These are phyloP conservation scores for Colletotrichum aenigma DNA, from an alignment of 2,329 filamentous ascomycete genomes.

Conservation along the genomic window DNA sequence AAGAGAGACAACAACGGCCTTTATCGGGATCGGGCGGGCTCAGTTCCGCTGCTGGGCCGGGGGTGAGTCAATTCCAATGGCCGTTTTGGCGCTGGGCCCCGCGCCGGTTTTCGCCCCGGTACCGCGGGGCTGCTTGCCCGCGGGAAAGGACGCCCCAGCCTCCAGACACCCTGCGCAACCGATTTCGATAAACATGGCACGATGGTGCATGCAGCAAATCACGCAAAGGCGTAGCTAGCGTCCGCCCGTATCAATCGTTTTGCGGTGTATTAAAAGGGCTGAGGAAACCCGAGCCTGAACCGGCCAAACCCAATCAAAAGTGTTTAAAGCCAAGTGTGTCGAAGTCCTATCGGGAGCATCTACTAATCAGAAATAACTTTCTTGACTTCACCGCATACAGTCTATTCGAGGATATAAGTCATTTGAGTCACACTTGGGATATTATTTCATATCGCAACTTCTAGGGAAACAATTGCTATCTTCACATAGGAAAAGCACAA, in stretches of 20 bases:
- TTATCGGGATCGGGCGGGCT: neutral
- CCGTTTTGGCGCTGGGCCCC: neutral
- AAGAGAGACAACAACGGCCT: neutral
- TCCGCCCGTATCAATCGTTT: neutral
- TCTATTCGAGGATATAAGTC: neutral
- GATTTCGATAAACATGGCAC: neutral
- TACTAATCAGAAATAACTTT: neutral
- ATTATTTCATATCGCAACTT: fast-evolving
- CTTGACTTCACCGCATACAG: neutral
- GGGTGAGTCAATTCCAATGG: neutral
- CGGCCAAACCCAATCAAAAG: neutral
- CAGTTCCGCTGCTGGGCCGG: neutral
- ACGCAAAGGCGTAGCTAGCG: neutral
- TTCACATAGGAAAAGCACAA: neutral
- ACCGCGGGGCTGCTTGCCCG: slow-evolving; percentile 9
- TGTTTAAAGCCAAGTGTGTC: neutral
- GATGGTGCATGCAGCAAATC: neutral
- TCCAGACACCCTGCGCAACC: neutral
- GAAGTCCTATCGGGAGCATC: neutral
- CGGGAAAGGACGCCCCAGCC: slow-evolving; percentile 5
- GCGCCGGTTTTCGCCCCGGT: slow-evolving; percentile 18
- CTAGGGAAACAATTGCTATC: neutral
- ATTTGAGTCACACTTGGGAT: neutral
- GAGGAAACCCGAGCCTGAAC: neutral
- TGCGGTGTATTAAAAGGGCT: neutral